These are phyloP conservation scores for Sphaceloma murrayae DNA, from an alignment of 2,329 filamentous ascomycete species.

Conservation along the genomic window DNA sequence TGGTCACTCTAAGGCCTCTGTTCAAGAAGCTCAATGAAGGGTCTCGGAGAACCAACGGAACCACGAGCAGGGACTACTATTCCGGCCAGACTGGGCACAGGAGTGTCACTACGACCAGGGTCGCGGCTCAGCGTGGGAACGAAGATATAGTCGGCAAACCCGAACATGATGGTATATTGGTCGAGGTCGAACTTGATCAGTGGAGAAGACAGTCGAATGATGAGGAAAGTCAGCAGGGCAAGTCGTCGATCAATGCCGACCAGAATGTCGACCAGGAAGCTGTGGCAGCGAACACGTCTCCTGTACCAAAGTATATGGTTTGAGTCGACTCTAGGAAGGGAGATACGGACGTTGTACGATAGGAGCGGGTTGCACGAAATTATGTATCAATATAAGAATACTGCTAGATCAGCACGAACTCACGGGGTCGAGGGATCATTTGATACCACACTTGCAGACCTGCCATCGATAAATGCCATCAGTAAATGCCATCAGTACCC, in stretches of 20 bases:
- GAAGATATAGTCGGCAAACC: neutral
- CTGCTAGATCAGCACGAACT: no score
- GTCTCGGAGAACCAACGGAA: neutral
- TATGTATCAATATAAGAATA: no score
- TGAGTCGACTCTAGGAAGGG: no score
- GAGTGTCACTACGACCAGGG: neutral
- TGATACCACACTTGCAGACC: no score
- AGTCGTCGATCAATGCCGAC: neutral
- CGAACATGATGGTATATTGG: neutral
- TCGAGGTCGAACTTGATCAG: constrained; percentile 6
- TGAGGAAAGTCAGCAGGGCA: neutral
- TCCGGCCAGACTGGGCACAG: neutral
- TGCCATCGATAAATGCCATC: no score
- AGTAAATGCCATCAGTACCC: no score
- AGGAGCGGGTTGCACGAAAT: no score
- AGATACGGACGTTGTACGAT: no score
- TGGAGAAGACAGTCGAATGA: neutral
- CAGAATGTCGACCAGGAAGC: neutral
- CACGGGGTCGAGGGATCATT: no score
- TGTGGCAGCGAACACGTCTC: neutral
- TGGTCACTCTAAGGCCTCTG: constrained; percentile 28
- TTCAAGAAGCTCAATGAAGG: constrained; percentile 15
- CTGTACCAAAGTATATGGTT: neutral
- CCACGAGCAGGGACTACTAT: neutral
- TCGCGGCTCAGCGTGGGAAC: neutral